Conservation (phyloP, 116 monocot species). For the Zostera marina region DNA sequence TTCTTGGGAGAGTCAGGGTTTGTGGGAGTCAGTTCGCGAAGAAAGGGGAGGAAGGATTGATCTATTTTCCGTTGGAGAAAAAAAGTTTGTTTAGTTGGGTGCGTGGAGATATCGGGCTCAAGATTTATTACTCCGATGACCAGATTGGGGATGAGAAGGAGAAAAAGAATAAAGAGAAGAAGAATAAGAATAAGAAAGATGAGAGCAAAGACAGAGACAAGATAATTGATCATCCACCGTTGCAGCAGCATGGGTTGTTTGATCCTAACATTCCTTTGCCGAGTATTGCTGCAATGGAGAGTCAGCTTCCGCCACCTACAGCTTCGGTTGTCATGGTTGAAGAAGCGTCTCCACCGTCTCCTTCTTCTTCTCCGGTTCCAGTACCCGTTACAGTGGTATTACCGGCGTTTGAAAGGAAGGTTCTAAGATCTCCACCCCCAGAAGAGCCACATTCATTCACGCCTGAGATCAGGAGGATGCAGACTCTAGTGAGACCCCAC, state of each 20-base stretch:
- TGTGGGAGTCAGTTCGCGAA: slow-evolving; percentile 64
- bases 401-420: background rate
- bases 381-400: background rate
- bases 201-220: background rate
- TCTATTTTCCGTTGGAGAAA: slow-evolving; percentile 93
- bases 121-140: slow-evolving; percentile 71
- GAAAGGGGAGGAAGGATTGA: slow-evolving; percentile 68
- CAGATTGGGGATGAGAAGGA: slow-evolving; percentile 14
- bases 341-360: slow-evolving; percentile 16
- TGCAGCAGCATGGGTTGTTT: background rate
- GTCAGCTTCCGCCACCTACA: slow-evolving; percentile 35
- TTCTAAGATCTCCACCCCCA: background rate
- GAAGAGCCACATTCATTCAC: slow-evolving; percentile 2
- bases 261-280: slow-evolving; percentile 23
- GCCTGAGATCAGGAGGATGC: slow-evolving; percentile 55
- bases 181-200: slow-evolving; percentile 14
- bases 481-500: slow-evolving; percentile 13
- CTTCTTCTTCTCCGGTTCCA: slow-evolving; percentile 11
- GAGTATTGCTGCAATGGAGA: slow-evolving; percentile 62
- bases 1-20: slow-evolving; percentile 71
- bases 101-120: slow-evolving; percentile 82
- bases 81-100: slow-evolving; percentile 64
- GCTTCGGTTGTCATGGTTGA: slow-evolving; percentile 27
- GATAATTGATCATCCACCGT: background rate
- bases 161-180: slow-evolving; percentile 10